phyloP scores from a whole-genome alignment of 2,329 filamentous ascomycete genomes.

The Knufia petricola region DNA sequence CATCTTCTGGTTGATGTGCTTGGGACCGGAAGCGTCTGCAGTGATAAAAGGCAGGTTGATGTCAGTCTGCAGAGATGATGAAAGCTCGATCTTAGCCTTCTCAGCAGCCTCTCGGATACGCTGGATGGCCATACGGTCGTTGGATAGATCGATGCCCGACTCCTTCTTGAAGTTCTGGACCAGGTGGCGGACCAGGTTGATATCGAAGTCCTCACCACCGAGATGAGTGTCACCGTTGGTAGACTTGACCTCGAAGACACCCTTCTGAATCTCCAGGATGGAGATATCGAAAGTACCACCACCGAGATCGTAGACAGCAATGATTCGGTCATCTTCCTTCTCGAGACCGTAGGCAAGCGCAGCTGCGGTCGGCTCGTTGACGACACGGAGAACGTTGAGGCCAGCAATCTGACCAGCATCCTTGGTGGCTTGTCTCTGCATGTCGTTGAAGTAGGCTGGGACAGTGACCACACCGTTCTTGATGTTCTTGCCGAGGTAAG shows the following conservation, averaged over 20 bases:
- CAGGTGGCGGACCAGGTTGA: conserved; percentile 83
- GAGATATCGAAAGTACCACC: conserved; percentile 99
- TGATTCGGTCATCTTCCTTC: conserved; percentile 80
- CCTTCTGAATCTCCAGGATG: conserved; percentile 91
- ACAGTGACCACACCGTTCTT: conserved; percentile 97
- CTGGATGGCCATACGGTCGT: conserved; percentile 96
- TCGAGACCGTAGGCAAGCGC: conserved; percentile 93
- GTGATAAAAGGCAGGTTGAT: conserved; percentile 99
- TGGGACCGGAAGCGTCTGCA: conserved; percentile 85
- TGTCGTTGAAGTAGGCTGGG: conserved; percentile 97
- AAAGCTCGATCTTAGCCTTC: conserved; percentile 99
- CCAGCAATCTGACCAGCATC: conserved; percentile 94
- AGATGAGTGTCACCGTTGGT: conserved; percentile 98
- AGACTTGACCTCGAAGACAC: conserved; percentile 98
- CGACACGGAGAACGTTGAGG: conserved; percentile 91
- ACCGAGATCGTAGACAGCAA: conserved; percentile 95
- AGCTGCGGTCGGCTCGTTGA: conserved; percentile 95
- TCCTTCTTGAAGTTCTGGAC: conserved; percentile 96
- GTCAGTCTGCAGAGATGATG: conserved; percentile 87
- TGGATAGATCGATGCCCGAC: conserved; percentile 77
- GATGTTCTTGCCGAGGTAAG: conserved; percentile 77
- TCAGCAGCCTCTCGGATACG: conserved; percentile 97
- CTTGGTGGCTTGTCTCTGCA: conserved; percentile 95
- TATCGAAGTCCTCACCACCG: conserved; percentile 97
- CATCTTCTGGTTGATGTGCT: conserved; percentile 97